These are phyloP conservation scores for Davidsoniella eucalypti DNA, from an alignment of 2,329 filamentous ascomycete species.

Conservation along the genomic window DNA sequence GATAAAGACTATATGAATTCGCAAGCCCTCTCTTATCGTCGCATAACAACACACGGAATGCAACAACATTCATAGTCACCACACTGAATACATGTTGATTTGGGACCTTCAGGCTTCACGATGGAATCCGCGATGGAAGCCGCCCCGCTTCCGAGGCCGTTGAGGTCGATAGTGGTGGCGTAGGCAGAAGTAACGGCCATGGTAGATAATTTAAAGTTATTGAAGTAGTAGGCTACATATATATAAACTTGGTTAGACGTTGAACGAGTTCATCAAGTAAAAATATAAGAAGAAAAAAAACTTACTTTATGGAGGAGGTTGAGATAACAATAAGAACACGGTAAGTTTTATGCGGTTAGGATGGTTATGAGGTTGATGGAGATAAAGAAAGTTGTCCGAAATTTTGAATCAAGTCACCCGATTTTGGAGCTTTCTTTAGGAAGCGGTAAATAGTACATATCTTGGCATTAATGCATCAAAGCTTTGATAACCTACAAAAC, in stretches of 20 bases:
- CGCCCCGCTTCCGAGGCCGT: constrained; percentile 32
- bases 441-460: too few species aligned
- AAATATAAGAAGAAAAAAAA: too few species aligned
- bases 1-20: neutral
- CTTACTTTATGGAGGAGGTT: neutral
- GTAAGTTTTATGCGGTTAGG: too few species aligned
- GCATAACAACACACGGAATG: constrained; percentile 36
- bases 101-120: constrained; percentile 30
- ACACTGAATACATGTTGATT: constrained; percentile 34
- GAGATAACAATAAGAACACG: neutral
- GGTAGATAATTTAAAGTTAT: neutral
- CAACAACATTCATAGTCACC: constrained; percentile 37
- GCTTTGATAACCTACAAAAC: too few species aligned
- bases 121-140: constrained; percentile 33
- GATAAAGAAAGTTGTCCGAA: too few species aligned
- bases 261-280: too few species aligned
- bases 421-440: too few species aligned
- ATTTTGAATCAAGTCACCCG: too few species aligned
- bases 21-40: constrained; percentile 12
- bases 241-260: neutral
- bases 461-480: too few species aligned
- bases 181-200: constrained; percentile 3
- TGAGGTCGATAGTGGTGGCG: constrained; percentile 15
- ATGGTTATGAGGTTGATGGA: too few species aligned
- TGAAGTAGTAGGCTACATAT: neutral